phyloP scores from a whole-genome alignment of 208 protist genomes.

The Trypanosoma cruzi region DNA sequence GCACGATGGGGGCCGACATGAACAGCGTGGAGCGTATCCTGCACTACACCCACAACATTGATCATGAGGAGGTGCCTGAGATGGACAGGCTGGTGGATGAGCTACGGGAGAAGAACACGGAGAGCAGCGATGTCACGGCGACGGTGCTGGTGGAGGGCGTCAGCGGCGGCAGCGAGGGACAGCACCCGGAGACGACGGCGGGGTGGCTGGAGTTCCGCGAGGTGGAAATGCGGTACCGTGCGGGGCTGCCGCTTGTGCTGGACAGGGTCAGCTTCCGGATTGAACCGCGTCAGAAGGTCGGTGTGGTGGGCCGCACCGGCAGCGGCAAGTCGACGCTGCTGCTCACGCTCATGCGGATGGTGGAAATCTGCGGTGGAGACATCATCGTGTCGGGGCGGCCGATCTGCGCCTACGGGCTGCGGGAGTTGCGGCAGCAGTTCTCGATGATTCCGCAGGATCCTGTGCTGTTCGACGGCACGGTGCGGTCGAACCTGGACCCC shows the following conservation, averaged over 20 bases:
- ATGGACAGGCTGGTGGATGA: conserved; percentile 30
- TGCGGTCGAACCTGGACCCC: conserved; percentile 80
- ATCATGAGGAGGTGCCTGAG: conserved; percentile 43
- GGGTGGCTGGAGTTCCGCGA: conserved; percentile 60
- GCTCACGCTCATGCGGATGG: conserved; percentile 69
- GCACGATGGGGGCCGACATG: conserved; percentile 63
- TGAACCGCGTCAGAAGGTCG: conserved; percentile 72
- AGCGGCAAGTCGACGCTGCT: conserved; percentile 88
- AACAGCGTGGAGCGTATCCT: conserved; percentile 72
- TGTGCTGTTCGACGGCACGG: conserved; percentile 77
- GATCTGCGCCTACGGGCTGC: conserved; percentile 41
- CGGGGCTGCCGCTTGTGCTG: conserved; percentile 66
- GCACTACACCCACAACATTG: conserved; percentile 59
- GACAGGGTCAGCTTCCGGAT: conserved; percentile 57
- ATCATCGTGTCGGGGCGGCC: conserved; percentile 47
- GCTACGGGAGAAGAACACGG: conserved; percentile 9
- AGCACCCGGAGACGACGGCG: neutral
- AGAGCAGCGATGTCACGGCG: conserved; percentile 3
- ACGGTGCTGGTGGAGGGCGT: conserved; percentile 25
- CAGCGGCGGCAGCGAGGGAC: neutral
- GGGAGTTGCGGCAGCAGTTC: conserved; percentile 61
- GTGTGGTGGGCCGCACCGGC: conserved; percentile 84
- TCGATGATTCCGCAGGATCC: conserved; percentile 89
- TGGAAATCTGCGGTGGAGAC: conserved; percentile 57
- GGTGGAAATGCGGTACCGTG: conserved; percentile 77